A percentile compares a stretch with the other conserved stretches of the same genome.
Evolutionary conservation across 176 grass and related monocot genomes (phyloP).

Genomic region (Carex littledalei): DNA sequence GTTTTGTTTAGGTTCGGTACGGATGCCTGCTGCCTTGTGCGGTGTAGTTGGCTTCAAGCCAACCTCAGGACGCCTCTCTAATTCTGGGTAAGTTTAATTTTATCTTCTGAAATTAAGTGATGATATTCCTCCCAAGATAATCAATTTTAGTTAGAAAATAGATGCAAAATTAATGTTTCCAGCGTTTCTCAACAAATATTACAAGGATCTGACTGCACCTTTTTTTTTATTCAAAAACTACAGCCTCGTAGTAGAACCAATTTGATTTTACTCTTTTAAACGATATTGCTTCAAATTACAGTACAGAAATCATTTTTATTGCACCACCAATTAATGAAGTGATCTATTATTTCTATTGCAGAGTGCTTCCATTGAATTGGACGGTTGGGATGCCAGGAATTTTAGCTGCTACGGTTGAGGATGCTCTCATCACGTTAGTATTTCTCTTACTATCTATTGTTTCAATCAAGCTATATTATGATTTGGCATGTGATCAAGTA

Average conservation of each 20-base stretch:
- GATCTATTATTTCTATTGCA: conserved; percentile 24
- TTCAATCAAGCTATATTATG: neutral
- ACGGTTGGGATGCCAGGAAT: conserved; percentile 89
- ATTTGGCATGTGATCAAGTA: neutral
- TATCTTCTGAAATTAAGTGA: neutral
- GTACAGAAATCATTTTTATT: neutral
- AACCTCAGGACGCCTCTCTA: conserved; percentile 58
- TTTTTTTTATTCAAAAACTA: neutral
- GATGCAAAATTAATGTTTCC: neutral
- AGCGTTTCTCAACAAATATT: neutral
- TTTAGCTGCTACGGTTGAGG: conserved; percentile 73
- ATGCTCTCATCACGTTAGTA: conserved; percentile 61
- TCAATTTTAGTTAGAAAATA: neutral
- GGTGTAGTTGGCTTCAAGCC: conserved; percentile 93
- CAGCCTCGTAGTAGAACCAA: neutral
- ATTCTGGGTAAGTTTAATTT: conserved; percentile 36
- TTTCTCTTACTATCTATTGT: neutral
- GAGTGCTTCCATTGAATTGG: conserved; percentile 86
- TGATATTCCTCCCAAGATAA: neutral
- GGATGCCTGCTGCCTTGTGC: conserved; percentile 73
- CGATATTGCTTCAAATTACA: neutral
- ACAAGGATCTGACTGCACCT: neutral
- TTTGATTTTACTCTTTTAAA: neutral
- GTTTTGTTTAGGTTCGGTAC: conserved; percentile 54
- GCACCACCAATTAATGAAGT: neutral